Evolutionary conservation across 176 grass and related monocot species (phyloP), one percentile per base, ranked within the genome.

Genomic region (Lolium perenne): DNA sequence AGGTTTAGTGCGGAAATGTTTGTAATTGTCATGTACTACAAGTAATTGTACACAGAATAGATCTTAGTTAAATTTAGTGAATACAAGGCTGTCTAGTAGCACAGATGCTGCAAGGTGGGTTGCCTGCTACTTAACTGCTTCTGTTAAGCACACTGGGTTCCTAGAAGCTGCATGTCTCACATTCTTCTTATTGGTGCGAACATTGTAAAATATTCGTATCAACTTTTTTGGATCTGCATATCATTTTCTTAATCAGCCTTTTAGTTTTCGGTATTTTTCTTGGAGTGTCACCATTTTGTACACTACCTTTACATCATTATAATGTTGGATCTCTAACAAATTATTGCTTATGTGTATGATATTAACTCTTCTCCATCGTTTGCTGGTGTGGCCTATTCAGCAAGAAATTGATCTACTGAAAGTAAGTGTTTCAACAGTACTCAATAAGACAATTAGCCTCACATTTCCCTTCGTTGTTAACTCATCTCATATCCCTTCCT

Each of bases 371-470:
- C 55, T 85, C 38, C 16, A 80, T 91, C 78, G 70, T 72, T 59
- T 67, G 49, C 48, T 84, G 77, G 8, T 81, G 71, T 75, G 69
- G 59, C 81, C 66, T 63, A 48, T 94, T 89, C 92, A 99, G 97
- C 97, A 99, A 99, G 97, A 99, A 88, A 99, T 99, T 26, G 97
- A 99, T 91, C 92, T 99, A 26, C 72, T 99, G 57, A 99, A 99
- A 95, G 97, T 96, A 99, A 79, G 80, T 82, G 49, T 83, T 70
- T 70, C 23, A 41, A 64, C 59, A 46, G 2, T 89, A 63, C 51
- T 82, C 79, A 40, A 76, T 81, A 14, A 67, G 25, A 53, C 74
- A 63, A 14, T 83, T 79, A 35, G 10, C 35, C 25, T 10, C 17
- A 57, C 47, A 65, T 25, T 63, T 86, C 82, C 38, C 55, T 71